Percentiles rank a stretch among this genome's conserved stretches.
Evolutionary conservation across 2,329 filamentous ascomycete species (phyloP).

Genomic region (Ceratocystis albifundus): DNA sequence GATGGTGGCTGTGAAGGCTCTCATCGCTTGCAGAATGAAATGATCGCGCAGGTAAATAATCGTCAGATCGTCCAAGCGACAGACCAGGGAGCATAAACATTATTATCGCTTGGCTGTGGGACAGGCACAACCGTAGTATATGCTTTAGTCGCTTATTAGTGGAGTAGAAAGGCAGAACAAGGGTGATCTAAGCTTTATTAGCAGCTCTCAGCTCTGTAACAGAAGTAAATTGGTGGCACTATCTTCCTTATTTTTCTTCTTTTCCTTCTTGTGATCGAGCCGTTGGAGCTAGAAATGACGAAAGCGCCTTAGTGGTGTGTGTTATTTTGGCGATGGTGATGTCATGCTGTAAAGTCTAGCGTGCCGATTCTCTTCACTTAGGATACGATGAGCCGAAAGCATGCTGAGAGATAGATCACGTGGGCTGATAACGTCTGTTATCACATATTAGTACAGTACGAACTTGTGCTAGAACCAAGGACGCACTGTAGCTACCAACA

Average conservation of each 20-base stretch:
- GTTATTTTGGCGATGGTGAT: not conserved
- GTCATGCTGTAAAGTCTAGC: not conserved
- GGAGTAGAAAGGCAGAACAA: constrained; percentile 4
- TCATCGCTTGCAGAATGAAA: constrained; percentile 7
- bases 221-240: not conserved
- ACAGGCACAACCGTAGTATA: not conserved
- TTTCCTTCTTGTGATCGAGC: not conserved
- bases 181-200: not conserved
- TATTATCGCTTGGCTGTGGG: constrained; percentile 4
- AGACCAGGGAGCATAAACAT: constrained; percentile 13
- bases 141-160: not conserved
- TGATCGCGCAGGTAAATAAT: not conserved
- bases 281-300: not conserved
- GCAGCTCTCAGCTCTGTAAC: not conserved
- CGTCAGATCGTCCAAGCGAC: constrained; percentile 13
- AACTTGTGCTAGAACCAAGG: not conserved
- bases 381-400: not conserved
- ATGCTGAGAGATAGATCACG: not conserved
- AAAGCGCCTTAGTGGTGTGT: not conserved
- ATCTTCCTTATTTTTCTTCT: not conserved
- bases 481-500: not conserved
- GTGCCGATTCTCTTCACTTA: not conserved
- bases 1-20: constrained; percentile 1
- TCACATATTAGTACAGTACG: not conserved
- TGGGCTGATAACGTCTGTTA: not conserved